A percentile compares a stretch with the other conserved stretches of the same genome.
Evolutionary conservation across 1,139 yeast genomes (phyloP).

Genomic region (Blastobotrys serpentis): DNA sequence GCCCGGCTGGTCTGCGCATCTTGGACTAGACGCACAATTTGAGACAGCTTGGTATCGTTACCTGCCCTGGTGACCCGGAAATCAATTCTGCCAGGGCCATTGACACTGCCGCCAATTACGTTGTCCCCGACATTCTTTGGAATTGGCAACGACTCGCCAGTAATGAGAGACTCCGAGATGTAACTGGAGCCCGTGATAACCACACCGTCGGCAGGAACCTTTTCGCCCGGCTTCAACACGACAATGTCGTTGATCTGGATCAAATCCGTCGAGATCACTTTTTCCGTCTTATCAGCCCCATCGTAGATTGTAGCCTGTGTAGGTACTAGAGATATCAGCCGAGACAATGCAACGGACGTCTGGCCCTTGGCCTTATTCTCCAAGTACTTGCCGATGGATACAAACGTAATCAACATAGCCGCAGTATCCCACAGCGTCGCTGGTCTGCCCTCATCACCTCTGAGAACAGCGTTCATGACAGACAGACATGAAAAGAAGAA

Average conservation of each 20-base stretch:
- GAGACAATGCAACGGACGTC: slow-evolving; percentile 83
- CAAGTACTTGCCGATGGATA: slow-evolving; percentile 83
- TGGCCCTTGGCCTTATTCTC: slow-evolving; percentile 94
- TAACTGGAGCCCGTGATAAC: slow-evolving; percentile 77
- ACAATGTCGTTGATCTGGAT: slow-evolving; percentile 77
- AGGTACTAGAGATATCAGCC: slow-evolving; percentile 77
- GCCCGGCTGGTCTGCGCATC: slow-evolving; percentile 88
- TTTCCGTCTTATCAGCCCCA: slow-evolving; percentile 28
- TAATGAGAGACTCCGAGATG: slow-evolving; percentile 80
- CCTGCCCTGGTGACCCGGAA: slow-evolving; percentile 71
- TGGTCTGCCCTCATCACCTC: slow-evolving; percentile 47
- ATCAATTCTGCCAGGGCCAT: slow-evolving; percentile 72
- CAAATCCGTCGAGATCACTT: slow-evolving; percentile 63
- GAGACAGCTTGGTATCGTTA: slow-evolving; percentile 79
- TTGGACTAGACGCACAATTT: slow-evolving; percentile 80
- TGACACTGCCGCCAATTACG: slow-evolving; percentile 89
- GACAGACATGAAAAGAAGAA: slow-evolving; percentile 70
- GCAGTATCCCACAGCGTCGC: slow-evolving; percentile 82
- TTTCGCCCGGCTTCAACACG: slow-evolving; percentile 79
- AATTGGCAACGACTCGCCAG: slow-evolving; percentile 86
- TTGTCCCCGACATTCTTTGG: slow-evolving; percentile 56
- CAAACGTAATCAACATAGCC: slow-evolving; percentile 78
- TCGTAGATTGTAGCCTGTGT: slow-evolving; percentile 61
- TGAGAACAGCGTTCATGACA: slow-evolving; percentile 45
- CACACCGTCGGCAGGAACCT: slow-evolving; percentile 88